Conservation (phyloP, 2,329 filamentous ascomycete genomes). For the Aureobasidium sp. region DNA sequence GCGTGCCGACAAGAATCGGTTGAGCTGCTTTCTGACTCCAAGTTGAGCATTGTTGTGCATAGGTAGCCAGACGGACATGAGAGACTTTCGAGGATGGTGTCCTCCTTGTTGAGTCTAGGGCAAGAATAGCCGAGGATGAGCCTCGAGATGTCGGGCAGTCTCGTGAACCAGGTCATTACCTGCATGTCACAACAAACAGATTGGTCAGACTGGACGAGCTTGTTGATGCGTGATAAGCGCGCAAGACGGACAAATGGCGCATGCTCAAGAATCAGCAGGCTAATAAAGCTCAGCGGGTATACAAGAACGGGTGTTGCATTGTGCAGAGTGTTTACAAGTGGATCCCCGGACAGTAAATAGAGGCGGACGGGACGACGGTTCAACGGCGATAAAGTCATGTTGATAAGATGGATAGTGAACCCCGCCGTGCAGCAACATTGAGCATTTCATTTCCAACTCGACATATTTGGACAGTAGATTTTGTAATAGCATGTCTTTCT, state of each 20-base stretch:
- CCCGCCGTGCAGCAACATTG: neutral
- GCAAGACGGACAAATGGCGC: neutral
- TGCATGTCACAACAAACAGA: neutral
- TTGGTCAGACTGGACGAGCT: neutral
- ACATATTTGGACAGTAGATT: neutral
- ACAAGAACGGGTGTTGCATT: slow-evolving; percentile 7
- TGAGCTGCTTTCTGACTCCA: no score
- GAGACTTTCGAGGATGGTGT: neutral
- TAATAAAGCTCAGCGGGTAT: neutral
- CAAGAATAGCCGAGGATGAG: neutral
- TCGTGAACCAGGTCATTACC: neutral
- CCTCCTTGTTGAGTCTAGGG: neutral
- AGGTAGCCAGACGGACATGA: no score
- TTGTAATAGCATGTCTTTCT: slow-evolving; percentile 18
- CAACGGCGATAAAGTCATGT: slow-evolving; percentile 3
- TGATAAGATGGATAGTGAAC: slow-evolving; percentile 4
- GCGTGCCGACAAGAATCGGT: neutral
- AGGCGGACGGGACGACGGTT: slow-evolving; percentile 8
- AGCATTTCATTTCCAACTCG: neutral
- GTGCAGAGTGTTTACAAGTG: slow-evolving; percentile 13
- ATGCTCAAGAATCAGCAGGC: neutral
- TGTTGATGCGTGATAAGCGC: neutral
- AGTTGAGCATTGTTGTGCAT: no score
- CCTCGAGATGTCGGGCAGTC: neutral
- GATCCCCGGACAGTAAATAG: slow-evolving; percentile 9